Percentiles rank a stretch among this genome's conserved stretches.
Evolutionary conservation across 148 eudicot species (phyloP).

Genomic region (Polygonum maritimum): DNA sequence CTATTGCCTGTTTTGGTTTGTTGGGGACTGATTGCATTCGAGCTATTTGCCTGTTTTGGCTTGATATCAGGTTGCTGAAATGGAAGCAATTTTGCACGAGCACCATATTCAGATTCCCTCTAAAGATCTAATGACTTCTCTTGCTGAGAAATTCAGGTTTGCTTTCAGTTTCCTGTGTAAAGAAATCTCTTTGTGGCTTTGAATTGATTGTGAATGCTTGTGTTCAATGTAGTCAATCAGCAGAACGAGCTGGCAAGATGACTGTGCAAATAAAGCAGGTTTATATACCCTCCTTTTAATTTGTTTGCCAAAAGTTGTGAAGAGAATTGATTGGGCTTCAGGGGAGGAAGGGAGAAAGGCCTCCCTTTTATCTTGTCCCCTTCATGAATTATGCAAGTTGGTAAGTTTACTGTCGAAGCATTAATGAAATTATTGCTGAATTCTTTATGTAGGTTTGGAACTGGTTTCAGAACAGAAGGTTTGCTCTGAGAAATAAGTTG

Average conservation of each 20-base stretch:
- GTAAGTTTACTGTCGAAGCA: neutral
- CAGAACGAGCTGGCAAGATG: constrained; percentile 11
- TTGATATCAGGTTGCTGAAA: constrained; percentile 60
- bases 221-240: constrained; percentile 9
- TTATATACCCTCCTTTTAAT: neutral
- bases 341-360: neutral
- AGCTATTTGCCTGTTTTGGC: neutral
- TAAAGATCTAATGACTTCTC: constrained; percentile 60
- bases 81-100: constrained; percentile 74
- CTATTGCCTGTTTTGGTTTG: neutral
- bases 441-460: constrained; percentile 64
- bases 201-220: neutral
- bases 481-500: constrained; percentile 73
- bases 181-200: neutral
- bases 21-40: neutral
- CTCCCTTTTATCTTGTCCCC: neutral
- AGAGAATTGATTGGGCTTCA: neutral
- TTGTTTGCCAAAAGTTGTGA: neutral
- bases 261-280: constrained; percentile 2
- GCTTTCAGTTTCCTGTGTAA: neutral
- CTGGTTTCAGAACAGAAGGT: constrained; percentile 97
- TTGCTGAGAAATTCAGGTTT: constrained; percentile 84
- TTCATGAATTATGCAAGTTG: too few relatives aligned
- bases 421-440: neutral
- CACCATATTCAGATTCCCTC: constrained; percentile 53